These are phyloP conservation scores for Solanum chmielewskii DNA, from an alignment of 257 asterid species.

Conservation along the genomic window DNA sequence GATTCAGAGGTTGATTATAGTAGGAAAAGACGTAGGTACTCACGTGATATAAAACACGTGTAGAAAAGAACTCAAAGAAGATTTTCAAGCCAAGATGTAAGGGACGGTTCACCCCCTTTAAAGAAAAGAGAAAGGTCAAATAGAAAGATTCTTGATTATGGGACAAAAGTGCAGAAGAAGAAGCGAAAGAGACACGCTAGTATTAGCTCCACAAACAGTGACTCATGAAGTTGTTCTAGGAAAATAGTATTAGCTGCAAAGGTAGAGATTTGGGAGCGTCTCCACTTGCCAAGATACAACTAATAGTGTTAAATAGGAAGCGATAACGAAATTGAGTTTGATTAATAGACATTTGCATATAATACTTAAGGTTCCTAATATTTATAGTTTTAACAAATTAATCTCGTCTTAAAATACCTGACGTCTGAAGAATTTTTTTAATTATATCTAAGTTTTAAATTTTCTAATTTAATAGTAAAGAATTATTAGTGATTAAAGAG, in stretches of 20 bases:
- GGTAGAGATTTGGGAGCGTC: slow-evolving; percentile 48
- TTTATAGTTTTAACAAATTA: background rate
- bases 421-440: no score
- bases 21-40: slow-evolving; percentile 21
- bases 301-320: slow-evolving; percentile 15
- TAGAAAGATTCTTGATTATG: slow-evolving; percentile 27
- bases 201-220: slow-evolving; percentile 39
- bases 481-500: background rate
- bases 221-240: slow-evolving; percentile 47
- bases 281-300: slow-evolving; percentile 14
- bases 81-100: slow-evolving; percentile 13
- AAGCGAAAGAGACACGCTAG: slow-evolving; percentile 32
- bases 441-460: no score
- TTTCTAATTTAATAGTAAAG: no score
- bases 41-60: slow-evolving; percentile 10
- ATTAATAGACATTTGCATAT: background rate
- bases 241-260: slow-evolving; percentile 23
- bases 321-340: no score
- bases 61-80: slow-evolving; percentile 31
- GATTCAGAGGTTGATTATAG: slow-evolving; percentile 15
- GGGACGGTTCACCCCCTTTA: slow-evolving; percentile 7
- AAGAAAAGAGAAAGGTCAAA: slow-evolving; percentile 45
- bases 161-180: slow-evolving; percentile 36
- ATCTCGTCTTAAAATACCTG: background rate
- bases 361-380: background rate